Base-by-base conservation (phyloP, 2,329 filamentous ascomycete genomes). In the Magnaporthiopsis incrustans region DNA sequence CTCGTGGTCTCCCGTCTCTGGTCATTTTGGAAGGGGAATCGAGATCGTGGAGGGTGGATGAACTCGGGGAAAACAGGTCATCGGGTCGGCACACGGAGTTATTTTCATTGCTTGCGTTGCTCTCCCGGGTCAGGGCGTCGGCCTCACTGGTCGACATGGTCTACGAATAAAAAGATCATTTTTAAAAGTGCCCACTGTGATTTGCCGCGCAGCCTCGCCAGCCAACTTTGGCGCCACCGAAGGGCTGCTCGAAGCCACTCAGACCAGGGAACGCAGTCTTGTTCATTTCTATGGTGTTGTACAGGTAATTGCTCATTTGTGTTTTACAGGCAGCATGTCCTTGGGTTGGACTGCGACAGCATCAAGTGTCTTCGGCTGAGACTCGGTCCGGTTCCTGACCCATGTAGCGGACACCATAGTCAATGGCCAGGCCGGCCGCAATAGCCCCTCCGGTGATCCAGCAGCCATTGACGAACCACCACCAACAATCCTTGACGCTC, bases 391-490 rank as follows among this genome's bases (percentile, higher is more conserved):
- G 63, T 64, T 73, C 65, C 14, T 74, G 68, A 14, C 70, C 68
- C 59, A 72, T 63, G 67, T 84, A 85, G 67, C 77, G 77, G 18
- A 83, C 67, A n/a, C 82, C 65, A 70, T 89, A 90, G 69, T 90
- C 86, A 3, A 75, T 78, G 2, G 78, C 82, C 64, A 90, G 70
- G 1, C 87, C 87, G 3, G 81, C 65, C 68, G 83, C 83, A 67
- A 89, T 84, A 5, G 78, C 80, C 30, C 87, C 85, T 11, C 87
- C 87, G 14, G 87, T 89, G 66, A 89, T 80, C 84, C 83, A 87
- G 69, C 86, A 88, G 14, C 87, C 87, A 68, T 89, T 89, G 35
- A 86, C 82, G 69, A 91, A 91, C 88, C 88, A 91, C 86, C 87
- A 89, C 88, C 88, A 90, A 69, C 88, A 90, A 70, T 88, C 79